Conservation (phyloP, 2,329 filamentous ascomycete species). For the Botrytis squamosa region DNA sequence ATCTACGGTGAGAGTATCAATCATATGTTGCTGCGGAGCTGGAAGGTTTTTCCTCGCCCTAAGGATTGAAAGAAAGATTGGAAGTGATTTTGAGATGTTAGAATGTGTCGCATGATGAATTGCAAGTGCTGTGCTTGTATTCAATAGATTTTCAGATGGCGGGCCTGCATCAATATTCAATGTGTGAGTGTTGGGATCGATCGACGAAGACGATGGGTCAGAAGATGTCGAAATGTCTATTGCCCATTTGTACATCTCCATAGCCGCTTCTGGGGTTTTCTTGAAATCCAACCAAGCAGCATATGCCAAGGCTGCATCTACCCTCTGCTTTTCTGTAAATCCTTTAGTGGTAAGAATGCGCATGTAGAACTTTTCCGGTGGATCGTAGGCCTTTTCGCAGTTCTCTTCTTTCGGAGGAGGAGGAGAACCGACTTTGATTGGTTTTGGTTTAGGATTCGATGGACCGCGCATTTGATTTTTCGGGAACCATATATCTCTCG, state of each 20-base stretch:
- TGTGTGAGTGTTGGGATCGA: constrained; percentile 63
- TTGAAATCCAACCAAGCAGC: constrained; percentile 85
- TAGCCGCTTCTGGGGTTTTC: constrained; percentile 60
- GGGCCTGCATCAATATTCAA: constrained; percentile 56
- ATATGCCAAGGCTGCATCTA: constrained; percentile 80
- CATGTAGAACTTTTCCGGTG: constrained; percentile 76
- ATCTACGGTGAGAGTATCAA: constrained; percentile 23
- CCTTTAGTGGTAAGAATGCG: constrained; percentile 79
- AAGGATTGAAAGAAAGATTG: constrained; percentile 82
- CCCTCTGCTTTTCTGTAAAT: constrained; percentile 72
- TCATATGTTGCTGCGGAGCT: constrained; percentile 36
- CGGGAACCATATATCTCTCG: constrained; percentile 65
- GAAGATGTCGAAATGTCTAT: constrained; percentile 67
- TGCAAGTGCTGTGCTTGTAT: constrained; percentile 72
- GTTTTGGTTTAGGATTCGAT: constrained; percentile 77
- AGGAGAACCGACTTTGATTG: constrained; percentile 63
- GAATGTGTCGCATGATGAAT: constrained; percentile 72
- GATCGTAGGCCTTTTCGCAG: constrained; percentile 65
- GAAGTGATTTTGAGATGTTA: constrained; percentile 67
- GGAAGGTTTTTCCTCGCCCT: constrained; percentile 68
- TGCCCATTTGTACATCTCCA: constrained; percentile 72
- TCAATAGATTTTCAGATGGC: constrained; percentile 72
- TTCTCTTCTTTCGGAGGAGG: constrained; percentile 71
- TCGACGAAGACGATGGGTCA: constrained; percentile 44
- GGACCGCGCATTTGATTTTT: constrained; percentile 74